Conservation (phyloP, 78 protist species). For the Dictyostelium brefeldianum region DNA sequence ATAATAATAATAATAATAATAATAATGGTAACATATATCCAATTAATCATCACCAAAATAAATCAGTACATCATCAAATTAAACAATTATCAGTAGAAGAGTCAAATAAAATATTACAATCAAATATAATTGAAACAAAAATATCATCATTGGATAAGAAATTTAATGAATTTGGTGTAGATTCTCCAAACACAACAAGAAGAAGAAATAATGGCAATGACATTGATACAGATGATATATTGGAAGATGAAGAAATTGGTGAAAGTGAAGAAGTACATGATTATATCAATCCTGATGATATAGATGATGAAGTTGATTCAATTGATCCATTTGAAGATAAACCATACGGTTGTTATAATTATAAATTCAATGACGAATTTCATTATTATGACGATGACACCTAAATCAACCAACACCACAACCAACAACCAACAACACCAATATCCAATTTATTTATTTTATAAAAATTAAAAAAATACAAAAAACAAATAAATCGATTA, state of each 20-base stretch:
- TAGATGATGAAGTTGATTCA: conserved; percentile 18
- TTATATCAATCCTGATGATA: neutral
- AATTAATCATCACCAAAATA: neutral
- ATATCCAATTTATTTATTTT: too few species aligned
- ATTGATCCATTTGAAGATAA: conserved; percentile 22
- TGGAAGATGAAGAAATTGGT: neutral
- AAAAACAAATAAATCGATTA: neutral
- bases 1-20: neutral
- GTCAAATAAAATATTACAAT: neutral
- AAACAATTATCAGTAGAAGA: conserved; percentile 52
- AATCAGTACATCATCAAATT: neutral
- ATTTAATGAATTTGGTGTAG: conserved; percentile 24
- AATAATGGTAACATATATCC: neutral
- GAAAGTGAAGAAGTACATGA: conserved; percentile 1
- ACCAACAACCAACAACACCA: neutral
- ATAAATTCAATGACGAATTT: conserved; percentile 41
- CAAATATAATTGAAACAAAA: neutral
- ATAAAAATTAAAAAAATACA: neutral
- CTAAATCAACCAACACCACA: neutral
- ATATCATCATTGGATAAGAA: conserved; percentile 1
- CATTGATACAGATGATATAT: neutral
- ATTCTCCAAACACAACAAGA: conserved; percentile 6
- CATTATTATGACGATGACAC: conserved; percentile 44
- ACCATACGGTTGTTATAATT: conserved; percentile 21
- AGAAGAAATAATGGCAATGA: neutral